Percentiles rank a stretch among this genome's conserved stretches.
Evolutionary conservation across 371 early-diverging fungal genomes (phyloP).

Genomic region (Mortierella sp.): DNA sequence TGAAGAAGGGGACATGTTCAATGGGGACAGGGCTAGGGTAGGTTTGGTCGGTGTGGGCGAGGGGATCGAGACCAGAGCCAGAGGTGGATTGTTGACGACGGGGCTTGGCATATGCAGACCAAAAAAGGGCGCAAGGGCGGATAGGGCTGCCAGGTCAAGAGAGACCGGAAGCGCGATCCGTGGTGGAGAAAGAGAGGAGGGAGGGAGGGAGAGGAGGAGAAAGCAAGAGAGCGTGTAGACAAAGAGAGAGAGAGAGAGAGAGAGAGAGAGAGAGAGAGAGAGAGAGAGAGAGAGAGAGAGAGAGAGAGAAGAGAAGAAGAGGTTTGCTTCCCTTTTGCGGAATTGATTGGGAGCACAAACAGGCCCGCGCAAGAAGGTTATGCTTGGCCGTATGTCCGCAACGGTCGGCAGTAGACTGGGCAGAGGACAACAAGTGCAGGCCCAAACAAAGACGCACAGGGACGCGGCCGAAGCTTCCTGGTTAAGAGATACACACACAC

Average conservation of each 20-base stretch:
- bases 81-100: constrained; percentile 5
- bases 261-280: constrained; percentile 2
- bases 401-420: neutral
- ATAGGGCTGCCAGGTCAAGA: no score
- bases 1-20: neutral
- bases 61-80: constrained; percentile 22
- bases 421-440: neutral
- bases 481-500: no score
- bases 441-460: constrained; percentile 16
- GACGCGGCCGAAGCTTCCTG: neutral
- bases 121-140: neutral
- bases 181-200: no score
- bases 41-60: constrained; percentile 3
- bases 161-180: no score
- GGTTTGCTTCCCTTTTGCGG: constrained; percentile 53
- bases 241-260: neutral
- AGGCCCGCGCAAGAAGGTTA: constrained; percentile 3
- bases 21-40: constrained; percentile 6
- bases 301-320: neutral
- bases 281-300: constrained; percentile 5
- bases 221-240: neutral
- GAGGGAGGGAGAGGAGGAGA: constrained; percentile 6
- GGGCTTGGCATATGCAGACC: constrained; percentile 18
- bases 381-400: no score
- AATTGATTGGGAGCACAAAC: constrained; percentile 44